Evolutionary conservation across 2,329 filamentous ascomycete species (phyloP), one percentile per base, ranked within the genome.

Genomic region (Venturia oleaginea): DNA sequence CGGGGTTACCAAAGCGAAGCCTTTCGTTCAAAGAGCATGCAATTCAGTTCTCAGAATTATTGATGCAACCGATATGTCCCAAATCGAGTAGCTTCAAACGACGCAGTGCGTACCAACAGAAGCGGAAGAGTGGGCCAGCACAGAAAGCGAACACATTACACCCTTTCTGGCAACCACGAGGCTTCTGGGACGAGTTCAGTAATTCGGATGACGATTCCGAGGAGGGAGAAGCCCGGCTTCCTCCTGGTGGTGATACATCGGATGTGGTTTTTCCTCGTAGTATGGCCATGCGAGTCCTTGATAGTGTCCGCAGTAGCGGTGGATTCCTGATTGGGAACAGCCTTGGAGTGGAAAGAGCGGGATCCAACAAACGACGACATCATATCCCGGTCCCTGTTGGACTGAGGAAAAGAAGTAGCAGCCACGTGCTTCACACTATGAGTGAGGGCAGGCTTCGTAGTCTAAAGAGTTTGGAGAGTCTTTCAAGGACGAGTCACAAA

Each of bases 81-180:
- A 42, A 37, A 27, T 62, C 63, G 19, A 42, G 37, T 4, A 65
- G 60, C 38, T 38, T 63, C 15, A 59, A 48, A 37, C 65, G 69
- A 37, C 73, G 71, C 13, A 59, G 67, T 48, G 64, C 64, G 24
- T 69, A 68, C 60, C 69, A 70, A 10, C 68, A 69, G n/a, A 67
- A 34, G 8, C 22, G 17, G 71, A 42, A 62, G 66, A 13, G 66
- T 66, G 10, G 68, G 64, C 38, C 67, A 68, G 30, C 70, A 68
- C 32, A 74, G 22, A 69, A 72, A 40, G 62, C 43, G 30, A 65
- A 59, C 78, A 84, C 78, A 48, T 72, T 85, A 6, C 81, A 86
- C 67, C 84, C 85, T 1, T 84, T 86, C 70, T 87, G 85, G 85
- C 79, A 81, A 27, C 85, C 85, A 1, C 80, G 81, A 43, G 80